Evolutionary conservation across 1,139 yeast genomes (phyloP), one percentile per base, ranked within the genome.

Genomic region (Blastobotrys ciferrii): DNA sequence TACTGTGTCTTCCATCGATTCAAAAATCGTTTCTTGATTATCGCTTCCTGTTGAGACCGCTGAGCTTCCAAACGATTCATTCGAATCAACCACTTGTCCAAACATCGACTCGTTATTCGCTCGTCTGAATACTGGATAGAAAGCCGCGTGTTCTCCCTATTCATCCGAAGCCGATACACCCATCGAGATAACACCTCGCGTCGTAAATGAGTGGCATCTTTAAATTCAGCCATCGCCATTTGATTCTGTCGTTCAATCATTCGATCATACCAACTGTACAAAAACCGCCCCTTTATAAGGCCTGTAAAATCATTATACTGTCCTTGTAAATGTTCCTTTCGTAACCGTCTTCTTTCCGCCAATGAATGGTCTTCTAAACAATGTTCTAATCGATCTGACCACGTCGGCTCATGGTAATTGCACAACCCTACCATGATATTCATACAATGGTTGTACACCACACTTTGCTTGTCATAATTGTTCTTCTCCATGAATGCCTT

Each of bases 391-490:
- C 61, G 47, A 32, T 41, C 45, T 5, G 46, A 42, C 61, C 61
- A 58, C 2, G 58, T 49, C 4, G 45, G 43, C 35, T 45, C 41
- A 6, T 42, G 42, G 42, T 57, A 58, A n/a, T 47, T 49, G 25
- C 59, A 56, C 14, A 58, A 47, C 36, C 53, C 53, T 33, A 57
- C 51, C 15, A 57, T 46, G 12, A 51, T 50, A 32, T 53, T 52
- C 23, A 56, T 40, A 41, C 61, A 58, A 25, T 56, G 55, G 25
- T 47, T 46, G 43, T 56, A 56, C 7, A 17, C 43, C 40, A 11
- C 54, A 46, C 37, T 36, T 45, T 7, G 47, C 50, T 20, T 32
- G 50, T 43, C 32, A 59, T 50, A 38, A 43, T 60, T 60, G 17
- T 55, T 50, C 25, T 51, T 47, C 12, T 36, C 40, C 23, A 52